Conservation (phyloP, 2,329 filamentous ascomycete species). For the Exserohilum rostratum region DNA sequence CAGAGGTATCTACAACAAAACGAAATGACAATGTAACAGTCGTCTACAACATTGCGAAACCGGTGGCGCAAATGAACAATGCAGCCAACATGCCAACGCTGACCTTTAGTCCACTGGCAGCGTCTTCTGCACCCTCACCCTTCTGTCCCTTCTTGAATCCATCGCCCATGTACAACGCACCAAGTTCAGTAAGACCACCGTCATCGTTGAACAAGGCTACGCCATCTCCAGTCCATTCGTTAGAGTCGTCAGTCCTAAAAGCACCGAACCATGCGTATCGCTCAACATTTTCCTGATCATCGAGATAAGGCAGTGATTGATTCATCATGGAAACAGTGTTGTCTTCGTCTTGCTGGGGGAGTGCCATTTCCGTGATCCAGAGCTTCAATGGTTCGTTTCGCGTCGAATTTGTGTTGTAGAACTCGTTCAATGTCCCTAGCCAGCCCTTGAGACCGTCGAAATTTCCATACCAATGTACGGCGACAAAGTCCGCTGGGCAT, state of each 20-base stretch:
- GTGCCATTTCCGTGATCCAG: constrained; percentile 81
- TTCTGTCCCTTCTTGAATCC: constrained; percentile 41
- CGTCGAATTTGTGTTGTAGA: constrained; percentile 57
- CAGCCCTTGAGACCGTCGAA: constrained; percentile 71
- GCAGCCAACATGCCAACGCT: constrained; percentile 19
- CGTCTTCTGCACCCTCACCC: constrained; percentile 31
- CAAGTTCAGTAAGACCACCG: constrained; percentile 40
- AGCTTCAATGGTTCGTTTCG: constrained; percentile 55
- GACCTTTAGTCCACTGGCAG: constrained; percentile 13
- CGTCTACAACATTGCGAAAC: constrained; percentile 4
- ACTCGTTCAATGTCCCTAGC: constrained; percentile 64
- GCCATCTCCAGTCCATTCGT: constrained; percentile 45
- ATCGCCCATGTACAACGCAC: constrained; percentile 42
- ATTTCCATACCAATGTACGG: constrained; percentile 65
- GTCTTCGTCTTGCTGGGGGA: constrained; percentile 60
- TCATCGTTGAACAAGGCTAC: constrained; percentile 43
- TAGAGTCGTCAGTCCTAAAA: constrained; percentile 41
- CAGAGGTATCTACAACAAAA: constrained; percentile 8
- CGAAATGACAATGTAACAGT: neutral
- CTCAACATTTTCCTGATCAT: constrained; percentile 59
- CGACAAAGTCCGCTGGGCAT: constrained; percentile 58
- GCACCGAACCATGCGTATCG: constrained; percentile 46
- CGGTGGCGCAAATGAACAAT: constrained; percentile 3
- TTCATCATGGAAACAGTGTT: constrained; percentile 74
- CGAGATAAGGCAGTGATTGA: constrained; percentile 69